These are phyloP conservation scores for Eudorina sp. DNA, from an alignment of 139 green algal species.

Conservation along the genomic window DNA sequence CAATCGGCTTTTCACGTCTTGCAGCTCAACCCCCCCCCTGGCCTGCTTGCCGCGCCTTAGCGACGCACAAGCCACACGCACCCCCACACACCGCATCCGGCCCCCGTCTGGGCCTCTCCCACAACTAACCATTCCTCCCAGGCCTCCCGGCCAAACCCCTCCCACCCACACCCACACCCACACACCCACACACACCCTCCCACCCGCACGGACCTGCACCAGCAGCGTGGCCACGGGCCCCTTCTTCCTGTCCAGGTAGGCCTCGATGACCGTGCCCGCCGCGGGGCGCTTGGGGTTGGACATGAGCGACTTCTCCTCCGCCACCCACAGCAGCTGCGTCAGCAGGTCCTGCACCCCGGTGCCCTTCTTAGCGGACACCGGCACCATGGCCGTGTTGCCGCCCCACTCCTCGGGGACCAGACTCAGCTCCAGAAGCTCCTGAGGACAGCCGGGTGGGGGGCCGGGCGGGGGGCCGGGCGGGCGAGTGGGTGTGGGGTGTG, in stretches of 20 bases:
- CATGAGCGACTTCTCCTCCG: conserved; percentile 89
- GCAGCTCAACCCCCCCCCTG: too few species aligned
- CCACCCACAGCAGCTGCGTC: conserved; percentile 78
- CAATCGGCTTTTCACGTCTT: too few species aligned
- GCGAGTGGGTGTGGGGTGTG: neutral
- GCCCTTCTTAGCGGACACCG: conserved; percentile 91
- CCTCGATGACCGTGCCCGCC: conserved; percentile 95
- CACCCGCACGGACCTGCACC: conserved; percentile 69
- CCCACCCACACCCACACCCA: neutral
- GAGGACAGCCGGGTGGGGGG: neutral
- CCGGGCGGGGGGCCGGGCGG: neutral
- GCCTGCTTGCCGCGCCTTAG: too few species aligned
- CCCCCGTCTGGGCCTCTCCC: too few species aligned
- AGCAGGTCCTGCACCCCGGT: conserved; percentile 60
- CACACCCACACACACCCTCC: neutral
- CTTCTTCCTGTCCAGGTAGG: conserved; percentile 87
- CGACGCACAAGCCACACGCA: too few species aligned
- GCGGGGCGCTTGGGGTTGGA: conserved; percentile 83
- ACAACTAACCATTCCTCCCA: too few species aligned
- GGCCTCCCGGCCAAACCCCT: too few species aligned
- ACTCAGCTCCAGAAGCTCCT: conserved; percentile 88
- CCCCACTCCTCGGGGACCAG: conserved; percentile 98
- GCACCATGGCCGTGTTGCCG: conserved; percentile 90
- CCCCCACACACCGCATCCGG: too few species aligned
- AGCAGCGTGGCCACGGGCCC: conserved; percentile 93